These are phyloP conservation scores for Stereocaulon alpinum DNA, from an alignment of 495 filamentous ascomycete genomes.

Conservation along the genomic window DNA sequence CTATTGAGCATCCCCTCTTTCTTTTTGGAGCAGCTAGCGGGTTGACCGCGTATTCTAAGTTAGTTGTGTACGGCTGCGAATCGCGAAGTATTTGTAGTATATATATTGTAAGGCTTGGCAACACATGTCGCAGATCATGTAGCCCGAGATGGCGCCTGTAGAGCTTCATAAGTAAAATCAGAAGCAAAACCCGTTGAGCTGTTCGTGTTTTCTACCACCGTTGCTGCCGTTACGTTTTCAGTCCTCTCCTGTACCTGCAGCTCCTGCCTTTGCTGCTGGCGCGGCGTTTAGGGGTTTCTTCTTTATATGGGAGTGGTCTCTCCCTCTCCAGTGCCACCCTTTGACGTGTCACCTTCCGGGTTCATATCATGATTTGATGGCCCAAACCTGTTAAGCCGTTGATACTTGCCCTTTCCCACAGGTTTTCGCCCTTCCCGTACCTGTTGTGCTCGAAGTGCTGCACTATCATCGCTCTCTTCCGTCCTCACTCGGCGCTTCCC, in stretches of 20 bases:
- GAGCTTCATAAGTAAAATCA: neutral
- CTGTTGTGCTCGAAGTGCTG: neutral
- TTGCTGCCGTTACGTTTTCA: neutral
- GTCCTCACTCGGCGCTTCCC: neutral
- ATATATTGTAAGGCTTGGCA: too few species aligned
- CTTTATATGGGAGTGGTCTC: neutral
- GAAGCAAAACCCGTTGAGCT: neutral
- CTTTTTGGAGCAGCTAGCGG: too few species aligned
- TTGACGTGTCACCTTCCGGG: neutral
- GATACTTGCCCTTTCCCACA: neutral
- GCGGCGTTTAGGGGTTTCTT: neutral
- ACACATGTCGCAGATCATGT: neutral
- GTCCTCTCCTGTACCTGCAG: neutral
- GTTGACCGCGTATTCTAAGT: too few species aligned
- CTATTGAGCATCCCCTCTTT: too few species aligned
- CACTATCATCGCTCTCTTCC: neutral
- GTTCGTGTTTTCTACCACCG: neutral
- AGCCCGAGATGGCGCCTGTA: neutral
- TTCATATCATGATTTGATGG: neutral
- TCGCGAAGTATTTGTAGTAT: too few species aligned
- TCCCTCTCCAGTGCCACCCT: neutral
- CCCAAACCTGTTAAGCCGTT: neutral
- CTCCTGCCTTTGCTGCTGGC: neutral
- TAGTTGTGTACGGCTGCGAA: too few species aligned
- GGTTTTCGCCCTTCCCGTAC: neutral